phyloP scores from a whole-genome alignment of 805 yeast genomes.

The Yueomyces sp. region DNA sequence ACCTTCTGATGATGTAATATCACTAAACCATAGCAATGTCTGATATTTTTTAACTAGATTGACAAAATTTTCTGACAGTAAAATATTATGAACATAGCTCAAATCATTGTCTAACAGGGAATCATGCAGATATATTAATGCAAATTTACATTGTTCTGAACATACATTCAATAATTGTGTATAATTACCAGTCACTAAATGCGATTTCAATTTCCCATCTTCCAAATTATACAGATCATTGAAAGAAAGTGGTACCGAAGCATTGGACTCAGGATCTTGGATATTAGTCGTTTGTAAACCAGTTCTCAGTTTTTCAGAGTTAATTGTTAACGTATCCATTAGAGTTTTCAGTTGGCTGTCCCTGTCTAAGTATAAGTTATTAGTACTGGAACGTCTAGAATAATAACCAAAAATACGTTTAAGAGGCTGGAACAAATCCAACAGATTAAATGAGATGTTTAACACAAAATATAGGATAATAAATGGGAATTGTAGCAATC shows the following conservation, averaged over 20 bases:
- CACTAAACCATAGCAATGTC: constrained; percentile 76
- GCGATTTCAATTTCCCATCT: constrained; percentile 8
- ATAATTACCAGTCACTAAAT: constrained; percentile 51
- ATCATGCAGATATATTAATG: constrained; percentile 62
- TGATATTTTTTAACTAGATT: constrained; percentile 36
- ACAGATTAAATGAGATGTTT: constrained; percentile 2
- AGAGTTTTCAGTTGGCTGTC: constrained; percentile 5
- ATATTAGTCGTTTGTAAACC: neutral
- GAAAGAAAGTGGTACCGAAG: constrained; percentile 2
- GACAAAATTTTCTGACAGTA: constrained; percentile 39
- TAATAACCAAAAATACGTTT: constrained; percentile 12
- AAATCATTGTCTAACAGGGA: constrained; percentile 49
- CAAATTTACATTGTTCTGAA: constrained; percentile 55
- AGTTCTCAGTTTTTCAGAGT: constrained; percentile 2
- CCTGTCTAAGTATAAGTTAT: constrained; percentile 2
- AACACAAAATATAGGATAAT: constrained; percentile 9
- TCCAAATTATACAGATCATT: constrained; percentile 17
- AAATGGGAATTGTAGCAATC: constrained; percentile 6
- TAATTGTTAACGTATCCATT: constrained; percentile 7
- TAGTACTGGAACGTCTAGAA: constrained; percentile 6
- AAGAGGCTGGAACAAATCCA: constrained; percentile 11
- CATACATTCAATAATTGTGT: constrained; percentile 64
- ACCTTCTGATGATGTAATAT: constrained; percentile 68
- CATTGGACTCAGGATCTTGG: constrained; percentile 1
- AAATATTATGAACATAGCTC: constrained; percentile 38